Conservation (phyloP, 768 basidiomycete genomes). For the Cytidiella melzeri region DNA sequence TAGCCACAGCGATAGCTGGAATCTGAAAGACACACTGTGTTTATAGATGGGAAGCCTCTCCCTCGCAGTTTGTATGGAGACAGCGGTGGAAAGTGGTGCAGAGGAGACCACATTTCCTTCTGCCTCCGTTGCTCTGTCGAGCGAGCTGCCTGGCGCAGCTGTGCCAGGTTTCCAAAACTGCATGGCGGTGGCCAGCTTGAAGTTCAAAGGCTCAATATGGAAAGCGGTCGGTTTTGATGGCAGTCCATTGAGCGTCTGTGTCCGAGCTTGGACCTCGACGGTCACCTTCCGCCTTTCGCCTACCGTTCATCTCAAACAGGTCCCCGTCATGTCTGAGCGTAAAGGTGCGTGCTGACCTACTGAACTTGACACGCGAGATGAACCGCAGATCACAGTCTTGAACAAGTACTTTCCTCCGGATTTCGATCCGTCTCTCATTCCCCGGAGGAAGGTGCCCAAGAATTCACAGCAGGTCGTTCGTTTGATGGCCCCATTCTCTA, state of each 20-base stretch:
- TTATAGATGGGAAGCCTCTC: slow-evolving; percentile 86
- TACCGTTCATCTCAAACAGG: neutral
- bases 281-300: neutral
- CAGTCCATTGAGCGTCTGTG: too few relatives aligned
- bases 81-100: slow-evolving; percentile 44
- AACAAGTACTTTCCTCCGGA: slow-evolving; percentile 98
- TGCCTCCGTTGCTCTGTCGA: slow-evolving; percentile 76
- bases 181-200: slow-evolving; percentile 17
- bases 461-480: slow-evolving; percentile 97
- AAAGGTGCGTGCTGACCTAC: slow-evolving; percentile 57
- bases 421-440: slow-evolving; percentile 96
- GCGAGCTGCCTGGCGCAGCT: slow-evolving; percentile 73
- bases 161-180: slow-evolving; percentile 93
- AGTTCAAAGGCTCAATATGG: neutral
- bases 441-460: slow-evolving; percentile 82
- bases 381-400: slow-evolving; percentile 66
- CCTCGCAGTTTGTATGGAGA: slow-evolving; percentile 70
- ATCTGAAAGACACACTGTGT: slow-evolving; percentile 53
- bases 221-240: neutral
- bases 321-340: slow-evolving; percentile 70
- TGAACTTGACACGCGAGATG: too few relatives aligned
- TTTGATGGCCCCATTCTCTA: slow-evolving; percentile 99
- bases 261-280: neutral
- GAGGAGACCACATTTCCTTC: slow-evolving; percentile 71
- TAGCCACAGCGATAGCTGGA: neutral